Evolutionary conservation across 257 asterid species (phyloP).

Genomic region (Buddleja alternifolia): DNA sequence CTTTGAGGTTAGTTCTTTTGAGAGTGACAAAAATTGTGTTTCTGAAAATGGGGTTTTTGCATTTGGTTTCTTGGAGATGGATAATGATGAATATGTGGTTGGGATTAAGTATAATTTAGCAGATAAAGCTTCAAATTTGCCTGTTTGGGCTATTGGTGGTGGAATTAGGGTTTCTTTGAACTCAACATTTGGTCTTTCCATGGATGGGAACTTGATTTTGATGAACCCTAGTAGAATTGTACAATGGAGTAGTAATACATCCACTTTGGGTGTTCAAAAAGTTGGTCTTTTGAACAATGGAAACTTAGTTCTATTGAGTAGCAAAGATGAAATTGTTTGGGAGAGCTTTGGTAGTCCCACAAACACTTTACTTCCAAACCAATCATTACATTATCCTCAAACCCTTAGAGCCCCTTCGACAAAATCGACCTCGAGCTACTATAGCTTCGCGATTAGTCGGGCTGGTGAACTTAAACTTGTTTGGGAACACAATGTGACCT

Average conservation of each 20-base stretch:
- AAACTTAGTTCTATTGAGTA: constrained; percentile 54
- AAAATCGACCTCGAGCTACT: constrained; percentile 53
- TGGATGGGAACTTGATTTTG: constrained; percentile 61
- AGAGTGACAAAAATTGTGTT: constrained; percentile 47
- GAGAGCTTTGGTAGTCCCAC: constrained; percentile 65
- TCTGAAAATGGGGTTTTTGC: constrained; percentile 71
- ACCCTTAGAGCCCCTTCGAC: constrained; percentile 61
- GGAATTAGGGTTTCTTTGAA: constrained; percentile 57
- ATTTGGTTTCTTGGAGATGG: constrained; percentile 67
- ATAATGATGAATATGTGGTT: constrained; percentile 52
- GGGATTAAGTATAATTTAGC: constrained; percentile 63
- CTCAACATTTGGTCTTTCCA: constrained; percentile 54
- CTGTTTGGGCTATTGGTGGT: constrained; percentile 74
- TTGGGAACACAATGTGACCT: constrained; percentile 80
- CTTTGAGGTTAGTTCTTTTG: constrained; percentile 58
- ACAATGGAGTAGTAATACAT: constrained; percentile 67
- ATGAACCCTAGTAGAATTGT: constrained; percentile 44
- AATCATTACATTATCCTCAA: constrained; percentile 55
- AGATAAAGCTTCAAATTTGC: constrained; percentile 45
- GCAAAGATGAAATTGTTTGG: constrained; percentile 54
- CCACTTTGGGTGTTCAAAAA: constrained; percentile 54
- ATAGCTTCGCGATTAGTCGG: constrained; percentile 46
- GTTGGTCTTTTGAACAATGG: constrained; percentile 67
- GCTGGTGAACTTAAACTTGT: constrained; percentile 54
- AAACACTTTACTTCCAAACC: constrained; percentile 62